Evolutionary conservation across 2,329 filamentous ascomycete species (phyloP).

Genomic region (Ambrosiella beaveri): DNA sequence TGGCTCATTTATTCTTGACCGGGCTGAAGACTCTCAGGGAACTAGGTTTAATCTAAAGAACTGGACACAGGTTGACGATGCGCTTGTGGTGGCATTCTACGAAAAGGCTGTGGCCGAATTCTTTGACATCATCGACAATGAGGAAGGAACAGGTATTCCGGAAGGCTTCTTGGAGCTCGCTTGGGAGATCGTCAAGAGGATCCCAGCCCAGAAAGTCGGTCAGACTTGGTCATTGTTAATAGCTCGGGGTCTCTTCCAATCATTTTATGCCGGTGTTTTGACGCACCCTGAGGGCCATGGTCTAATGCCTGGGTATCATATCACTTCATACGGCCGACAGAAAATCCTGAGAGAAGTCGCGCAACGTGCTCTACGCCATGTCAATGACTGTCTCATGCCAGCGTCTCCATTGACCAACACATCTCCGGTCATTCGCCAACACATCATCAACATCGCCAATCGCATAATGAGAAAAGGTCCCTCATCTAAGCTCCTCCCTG

Average conservation of each 20-base stretch:
- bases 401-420: constrained; percentile 40
- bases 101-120: constrained; percentile 62
- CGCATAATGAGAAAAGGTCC: constrained; percentile 41
- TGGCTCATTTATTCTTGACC: constrained; percentile 77
- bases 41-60: constrained; percentile 54
- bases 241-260: constrained; percentile 81
- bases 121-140: constrained; percentile 73
- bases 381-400: constrained; percentile 47
- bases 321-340: constrained; percentile 77
- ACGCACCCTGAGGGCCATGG: constrained; percentile 72
- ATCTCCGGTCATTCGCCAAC: constrained; percentile 43
- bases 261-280: constrained; percentile 67
- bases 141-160: constrained; percentile 70
- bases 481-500: constrained; percentile 46
- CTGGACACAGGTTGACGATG: constrained; percentile 62
- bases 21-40: constrained; percentile 61
- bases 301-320: constrained; percentile 76
- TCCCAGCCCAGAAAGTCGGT: constrained; percentile 55
- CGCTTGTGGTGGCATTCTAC: constrained; percentile 77
- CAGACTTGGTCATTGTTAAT: constrained; percentile 70
- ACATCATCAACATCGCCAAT: constrained; percentile 54
- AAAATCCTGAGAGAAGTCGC: constrained; percentile 67
- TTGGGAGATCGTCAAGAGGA: constrained; percentile 62
- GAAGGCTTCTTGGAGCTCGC: constrained; percentile 70
- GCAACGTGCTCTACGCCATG: constrained; percentile 59